Evolutionary conservation across 306 rosid genomes (phyloP).

Genomic region (Glycyrrhiza uralensis): DNA sequence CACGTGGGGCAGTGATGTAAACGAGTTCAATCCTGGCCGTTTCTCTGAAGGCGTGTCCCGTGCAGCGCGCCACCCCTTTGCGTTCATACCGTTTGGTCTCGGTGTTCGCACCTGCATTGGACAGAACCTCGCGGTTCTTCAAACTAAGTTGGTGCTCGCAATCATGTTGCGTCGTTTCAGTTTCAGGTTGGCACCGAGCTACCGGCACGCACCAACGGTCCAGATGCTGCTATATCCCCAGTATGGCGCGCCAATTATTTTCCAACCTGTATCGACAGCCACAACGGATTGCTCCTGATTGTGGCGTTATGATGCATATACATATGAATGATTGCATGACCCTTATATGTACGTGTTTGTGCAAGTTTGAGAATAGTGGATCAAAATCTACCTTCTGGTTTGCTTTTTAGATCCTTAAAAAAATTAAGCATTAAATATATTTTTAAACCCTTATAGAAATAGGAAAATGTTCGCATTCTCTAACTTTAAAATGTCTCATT

Average conservation of each 20-base stretch:
- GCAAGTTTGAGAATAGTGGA: no score
- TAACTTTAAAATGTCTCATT: no score
- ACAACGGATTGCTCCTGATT: no score
- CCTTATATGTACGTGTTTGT: no score
- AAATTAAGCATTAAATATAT: no score
- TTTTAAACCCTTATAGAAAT: no score
- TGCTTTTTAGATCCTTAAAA: no score
- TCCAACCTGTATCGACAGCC: conserved; percentile 19
- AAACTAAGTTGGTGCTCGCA: conserved; percentile 56
- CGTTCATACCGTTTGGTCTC: conserved; percentile 67
- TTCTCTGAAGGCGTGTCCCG: conserved; percentile 58
- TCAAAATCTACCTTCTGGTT: no score
- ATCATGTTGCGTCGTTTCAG: conserved; percentile 65
- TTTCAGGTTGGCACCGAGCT: conserved; percentile 57
- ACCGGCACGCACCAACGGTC: conserved; percentile 82
- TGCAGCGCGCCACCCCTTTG: conserved; percentile 57
- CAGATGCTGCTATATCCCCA: conserved; percentile 82
- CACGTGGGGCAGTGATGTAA: conserved; percentile 68
- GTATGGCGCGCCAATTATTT: conserved; percentile 69
- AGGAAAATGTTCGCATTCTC: no score
- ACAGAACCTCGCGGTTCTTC: conserved; percentile 66
- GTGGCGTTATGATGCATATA: no score
- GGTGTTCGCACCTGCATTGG: conserved; percentile 75
- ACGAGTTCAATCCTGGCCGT: conserved; percentile 76
- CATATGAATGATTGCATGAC: no score